phyloP scores from a whole-genome alignment of 1,284 basidiomycete species.

The Fistulinella cinereoalba region DNA sequence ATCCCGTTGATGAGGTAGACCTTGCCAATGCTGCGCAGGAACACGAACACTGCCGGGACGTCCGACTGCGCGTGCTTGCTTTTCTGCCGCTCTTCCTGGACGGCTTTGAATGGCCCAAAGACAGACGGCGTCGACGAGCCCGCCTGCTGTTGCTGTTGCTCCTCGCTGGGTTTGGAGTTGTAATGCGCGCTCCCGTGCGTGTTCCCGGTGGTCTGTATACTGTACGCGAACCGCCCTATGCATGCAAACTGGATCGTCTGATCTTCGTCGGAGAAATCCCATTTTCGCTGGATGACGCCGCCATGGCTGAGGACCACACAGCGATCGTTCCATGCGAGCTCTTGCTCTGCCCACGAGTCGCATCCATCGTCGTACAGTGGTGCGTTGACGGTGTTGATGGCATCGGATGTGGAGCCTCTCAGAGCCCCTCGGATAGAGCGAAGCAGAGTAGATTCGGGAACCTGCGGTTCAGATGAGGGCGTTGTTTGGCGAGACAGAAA shows the following conservation, averaged over 20 bases:
- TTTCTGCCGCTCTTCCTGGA: conserved; percentile 30
- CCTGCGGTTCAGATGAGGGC: conserved; percentile 4
- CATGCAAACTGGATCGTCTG: conserved; percentile 76
- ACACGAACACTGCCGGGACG: conserved; percentile 70
- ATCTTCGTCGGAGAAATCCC: conserved; percentile 68
- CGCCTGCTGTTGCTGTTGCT: conserved; percentile 21
- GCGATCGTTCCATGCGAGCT: conserved; percentile 69
- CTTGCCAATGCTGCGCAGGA: conserved; percentile 71
- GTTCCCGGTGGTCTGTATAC: conserved; percentile 30
- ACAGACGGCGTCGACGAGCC: conserved; percentile 40
- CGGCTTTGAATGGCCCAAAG: conserved; percentile 57
- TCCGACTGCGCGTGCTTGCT: conserved; percentile 32
- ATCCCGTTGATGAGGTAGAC: conserved; percentile 74
- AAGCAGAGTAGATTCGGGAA: conserved; percentile 44
- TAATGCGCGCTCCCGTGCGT: conserved; percentile 41
- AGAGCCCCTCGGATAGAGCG: conserved; percentile 50
- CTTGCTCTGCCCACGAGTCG: conserved; percentile 43
- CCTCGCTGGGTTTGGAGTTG: conserved; percentile 32
- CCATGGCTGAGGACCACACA: conserved; percentile 70
- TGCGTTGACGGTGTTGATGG: conserved; percentile 37
- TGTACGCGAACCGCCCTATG: conserved; percentile 68
- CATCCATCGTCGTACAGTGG: conserved; percentile 36
- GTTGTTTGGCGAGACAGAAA: conserved; percentile 19
- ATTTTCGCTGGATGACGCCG: conserved; percentile 68
- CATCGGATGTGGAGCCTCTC: conserved; percentile 46